Percentiles rank a stretch among this genome's conserved stretches.
phyloP scores from a whole-genome alignment of 169 alveolate species.

The Plasmodium berghei region DNA sequence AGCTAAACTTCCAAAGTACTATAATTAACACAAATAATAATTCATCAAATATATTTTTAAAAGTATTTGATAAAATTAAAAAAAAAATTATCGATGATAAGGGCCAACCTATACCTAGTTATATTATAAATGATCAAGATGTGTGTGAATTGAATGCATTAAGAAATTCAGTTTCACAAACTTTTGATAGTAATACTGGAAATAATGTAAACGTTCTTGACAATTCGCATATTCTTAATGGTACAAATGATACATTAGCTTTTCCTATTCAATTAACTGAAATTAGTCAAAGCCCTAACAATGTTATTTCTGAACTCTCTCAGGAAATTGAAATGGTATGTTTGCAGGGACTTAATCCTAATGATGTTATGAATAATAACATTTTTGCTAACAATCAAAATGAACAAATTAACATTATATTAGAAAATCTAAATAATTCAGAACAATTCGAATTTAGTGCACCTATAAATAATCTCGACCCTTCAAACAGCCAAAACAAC shows the following conservation, averaged over 20 bases:
- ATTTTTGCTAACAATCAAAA: background rate
- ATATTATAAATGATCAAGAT: conserved; percentile 6
- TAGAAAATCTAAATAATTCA: no score
- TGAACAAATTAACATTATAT: no score
- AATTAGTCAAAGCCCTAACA: no score
- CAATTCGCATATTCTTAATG: background rate
- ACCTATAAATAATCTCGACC: background rate
- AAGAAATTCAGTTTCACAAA: background rate
- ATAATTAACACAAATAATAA: background rate
- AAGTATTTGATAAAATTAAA: conserved; percentile 21
- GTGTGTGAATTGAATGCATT: conserved; percentile 29
- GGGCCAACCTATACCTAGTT: conserved; percentile 68
- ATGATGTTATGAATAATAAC: conserved; percentile 30
- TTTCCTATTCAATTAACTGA: background rate
- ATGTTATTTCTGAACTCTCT: background rate
- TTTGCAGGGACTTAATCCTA: conserved; percentile 37
- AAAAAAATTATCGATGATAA: conserved; percentile 29
- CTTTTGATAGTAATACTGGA: background rate
- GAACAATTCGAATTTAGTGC: no score
- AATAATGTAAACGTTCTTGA: no score
- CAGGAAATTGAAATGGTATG: background rate
- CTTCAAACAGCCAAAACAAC: background rate
- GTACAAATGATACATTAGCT: background rate
- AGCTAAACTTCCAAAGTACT: no score
- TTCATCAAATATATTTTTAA: conserved; percentile 14